phyloP scores from a whole-genome alignment of 768 basidiomycete species.

The Cystofilobasidium ferigula region DNA sequence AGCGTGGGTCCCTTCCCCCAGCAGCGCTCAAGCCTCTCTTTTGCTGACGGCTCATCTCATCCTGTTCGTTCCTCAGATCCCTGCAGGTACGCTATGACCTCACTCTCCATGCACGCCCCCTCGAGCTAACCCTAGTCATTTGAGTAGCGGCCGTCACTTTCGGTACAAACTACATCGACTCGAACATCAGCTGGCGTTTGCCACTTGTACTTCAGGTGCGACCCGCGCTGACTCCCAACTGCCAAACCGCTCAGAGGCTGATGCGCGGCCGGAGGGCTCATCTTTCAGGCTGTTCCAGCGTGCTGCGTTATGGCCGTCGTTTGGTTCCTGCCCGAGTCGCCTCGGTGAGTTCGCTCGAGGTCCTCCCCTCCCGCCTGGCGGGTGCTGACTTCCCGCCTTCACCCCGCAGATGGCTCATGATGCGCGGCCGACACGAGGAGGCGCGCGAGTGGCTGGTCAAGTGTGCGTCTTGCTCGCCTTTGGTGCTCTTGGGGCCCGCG shows the following conservation, averaged over 20 bases:
- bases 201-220: conserved; percentile 44
- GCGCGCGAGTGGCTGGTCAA: conserved; percentile 45
- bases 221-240: too few relatives aligned
- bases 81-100: conserved; percentile 15
- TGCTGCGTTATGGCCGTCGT: conserved; percentile 37
- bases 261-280: neutral
- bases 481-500: neutral
- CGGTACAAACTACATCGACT: conserved; percentile 12
- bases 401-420: too few relatives aligned
- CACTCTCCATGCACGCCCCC: too few relatives aligned
- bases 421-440: conserved; percentile 46
- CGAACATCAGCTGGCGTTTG: conserved; percentile 43
- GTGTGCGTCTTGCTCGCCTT: conserved; percentile 27
- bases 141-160: conserved; percentile 5
- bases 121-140: neutral
- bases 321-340: conserved; percentile 32
- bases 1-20: too few relatives aligned
- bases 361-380: too few relatives aligned
- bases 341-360: too few relatives aligned
- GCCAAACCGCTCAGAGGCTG: too few relatives aligned
- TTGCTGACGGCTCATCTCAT: too few relatives aligned
- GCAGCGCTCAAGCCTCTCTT: too few relatives aligned
- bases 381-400: too few relatives aligned
- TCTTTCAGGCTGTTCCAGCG: conserved; percentile 47
- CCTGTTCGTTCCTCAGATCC: too few relatives aligned